Base-by-base conservation (phyloP, 2,329 filamentous ascomycete genomes). In the Cytospora chrysosperma region DNA sequence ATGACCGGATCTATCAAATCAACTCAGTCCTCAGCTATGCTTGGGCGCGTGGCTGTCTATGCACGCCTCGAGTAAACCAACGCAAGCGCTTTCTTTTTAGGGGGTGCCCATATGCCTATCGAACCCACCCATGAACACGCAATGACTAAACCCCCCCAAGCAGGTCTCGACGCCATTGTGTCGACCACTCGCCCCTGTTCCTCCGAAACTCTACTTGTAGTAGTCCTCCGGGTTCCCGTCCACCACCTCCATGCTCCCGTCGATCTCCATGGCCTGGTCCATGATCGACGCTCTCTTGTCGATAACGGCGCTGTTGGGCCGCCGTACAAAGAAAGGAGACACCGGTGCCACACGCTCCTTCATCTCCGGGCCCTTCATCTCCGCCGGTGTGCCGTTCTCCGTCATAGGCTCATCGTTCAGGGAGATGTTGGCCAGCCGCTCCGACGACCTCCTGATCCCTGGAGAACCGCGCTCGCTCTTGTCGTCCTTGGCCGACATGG, bases 251-350 rank as follows among this genome's bases (percentile, higher is more conserved):
- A 61, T 26, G 30, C 28, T 61, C 26, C 58, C 57, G 49, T 66
- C 64, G 17, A 67, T 61, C 21, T 63, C 65, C 64, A 65, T 65
- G 21, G 62, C 59, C 56, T 55, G 61, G 13, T 65, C 63, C 60
- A 65, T 61, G 9, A 61, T 62, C 5, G 63, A 65, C 8, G 34
- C 56, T 19, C 59, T 51, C 10, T 67, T 65, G 43, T 67, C 63
- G 27, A 61, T 17, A 13, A 47, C 21, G 43, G 59, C 37, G 10
- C 63, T 58, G 21, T 62, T 64, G 10, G 59, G 62, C 37, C 62
- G 63, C 43, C 65, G 65, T 9, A 63, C 65, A 19, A 67, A 55
- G 8, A 65, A 67, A 7, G 62, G 62, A 32, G 63, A 58, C 56
- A 56, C 52, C 12, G 59, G 64, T 12, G 51, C 40, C 4, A 40